A percentile compares a stretch with the other conserved stretches of the same genome.
These are phyloP conservation scores for Hypomontagnella submonticulosa DNA, from an alignment of 495 filamentous ascomycete genomes.

Conservation along the genomic window DNA sequence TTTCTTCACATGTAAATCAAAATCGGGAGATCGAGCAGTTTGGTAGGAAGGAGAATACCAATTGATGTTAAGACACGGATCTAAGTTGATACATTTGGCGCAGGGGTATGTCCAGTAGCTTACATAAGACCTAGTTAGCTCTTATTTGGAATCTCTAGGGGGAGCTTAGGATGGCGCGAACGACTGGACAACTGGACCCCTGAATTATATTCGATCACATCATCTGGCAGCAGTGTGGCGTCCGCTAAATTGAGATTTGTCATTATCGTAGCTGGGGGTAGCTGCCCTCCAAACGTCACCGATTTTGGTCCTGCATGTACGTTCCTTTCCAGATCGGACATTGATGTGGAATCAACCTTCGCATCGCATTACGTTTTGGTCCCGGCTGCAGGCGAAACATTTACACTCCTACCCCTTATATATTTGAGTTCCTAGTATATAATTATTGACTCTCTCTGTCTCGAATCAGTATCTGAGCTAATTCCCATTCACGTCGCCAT, in stretches of 20 bases:
- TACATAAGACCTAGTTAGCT: conserved; percentile 10
- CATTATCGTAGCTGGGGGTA: conserved; percentile 27
- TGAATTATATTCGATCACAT: conserved; percentile 25
- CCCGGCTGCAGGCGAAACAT: not conserved
- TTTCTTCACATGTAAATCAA: not conserved
- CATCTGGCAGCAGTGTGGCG: conserved; percentile 35
- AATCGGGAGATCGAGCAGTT: too few species aligned
- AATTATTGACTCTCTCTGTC: too few species aligned
- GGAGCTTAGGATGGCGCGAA: conserved; percentile 30
- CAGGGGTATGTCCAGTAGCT: conserved; percentile 11
- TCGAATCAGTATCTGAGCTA: not conserved
- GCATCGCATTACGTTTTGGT: conserved; percentile 3
- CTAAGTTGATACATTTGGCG: too few species aligned
- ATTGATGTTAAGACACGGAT: too few species aligned
- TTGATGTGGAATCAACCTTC: conserved; percentile 33
- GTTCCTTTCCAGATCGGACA: not conserved
- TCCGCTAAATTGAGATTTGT: conserved; percentile 34
- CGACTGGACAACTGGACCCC: conserved; percentile 16
- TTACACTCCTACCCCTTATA: not conserved
- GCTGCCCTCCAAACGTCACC: conserved; percentile 31
- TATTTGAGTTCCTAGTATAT: not conserved
- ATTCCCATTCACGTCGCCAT: not conserved
- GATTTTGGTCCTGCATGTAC: conserved; percentile 2
- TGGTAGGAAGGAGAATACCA: too few species aligned
- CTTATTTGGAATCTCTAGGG: conserved; percentile 29